Evolutionary conservation across 2,329 filamentous ascomycete species (phyloP), one percentile per base, ranked within the genome.

Genomic region (Phyllosticta citribraziliensis): DNA sequence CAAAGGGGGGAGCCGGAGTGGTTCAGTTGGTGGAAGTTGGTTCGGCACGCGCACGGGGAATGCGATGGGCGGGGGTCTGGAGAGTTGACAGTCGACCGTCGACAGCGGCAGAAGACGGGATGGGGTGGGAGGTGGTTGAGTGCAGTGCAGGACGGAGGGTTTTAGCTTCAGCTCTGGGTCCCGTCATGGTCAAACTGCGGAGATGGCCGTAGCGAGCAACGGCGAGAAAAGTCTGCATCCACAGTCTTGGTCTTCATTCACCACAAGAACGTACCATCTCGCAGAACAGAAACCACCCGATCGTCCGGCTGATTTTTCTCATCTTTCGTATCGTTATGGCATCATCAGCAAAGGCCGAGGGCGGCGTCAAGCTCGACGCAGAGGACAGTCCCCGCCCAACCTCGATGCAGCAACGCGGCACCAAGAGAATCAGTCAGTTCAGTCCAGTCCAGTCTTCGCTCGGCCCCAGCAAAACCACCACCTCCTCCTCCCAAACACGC

Each of bases 351-450:
- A 51, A 57, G 56, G 52, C 56, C 10, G 60, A 62, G 51, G 60
- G 60, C 60, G 55, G 60, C 12, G 55, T 62, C 56, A 58, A 58
- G 60, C 60, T 62, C 51, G 55, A 62, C 19, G 20, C 47, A 25
- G 40, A 60, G 17, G 22, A 55, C 30, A 57, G 30, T 50, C 55
- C 55, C 33, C 55, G 59, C 25, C 40, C 40, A n/a, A 47, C 14
- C 14, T 47, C 40, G 40, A 20, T 61, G 54, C 50, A 56, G 35
- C 57, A 62, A 52, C 60, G 60, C 33, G 60, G 60, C 2, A 62
- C 60, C 10, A 62, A 62, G 55, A 62, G 60, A 52, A 62, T 62
- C 60, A 62, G 60, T 62, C 30, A 62, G 60, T 62, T n/a, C 22
- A 22, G 22, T 22, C 22, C 30, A 62, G 60, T 62, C 27, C 22